Evolutionary conservation across 2,329 filamentous ascomycete species (phyloP), one percentile per base, ranked within the genome.

Genomic region (Fusarium agapanthi): DNA sequence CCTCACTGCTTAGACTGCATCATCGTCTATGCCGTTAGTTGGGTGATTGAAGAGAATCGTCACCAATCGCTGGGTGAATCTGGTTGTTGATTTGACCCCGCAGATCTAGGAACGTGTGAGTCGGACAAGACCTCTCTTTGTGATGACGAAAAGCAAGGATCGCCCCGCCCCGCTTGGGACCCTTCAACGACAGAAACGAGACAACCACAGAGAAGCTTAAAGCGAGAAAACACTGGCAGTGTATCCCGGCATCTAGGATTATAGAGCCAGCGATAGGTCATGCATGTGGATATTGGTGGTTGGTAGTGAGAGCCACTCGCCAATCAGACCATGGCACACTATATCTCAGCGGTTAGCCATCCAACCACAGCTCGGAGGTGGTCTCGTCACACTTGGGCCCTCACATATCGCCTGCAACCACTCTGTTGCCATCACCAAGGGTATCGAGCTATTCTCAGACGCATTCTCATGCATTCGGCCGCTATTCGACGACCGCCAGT

Each of bases 361-460:
- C 85, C 85, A 87, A 87, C 83, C 83, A 85, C 75, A 76, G 58
- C 48, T 53, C 72, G 61, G 62, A 72, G 56, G 70, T 71, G 71
- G 70, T 61, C 66, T 73, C 61, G 60, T 74, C 71, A 74, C 71
- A 74, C 67, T 59, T 67, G 50, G 48, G 50, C 65, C 55, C 71
- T 74, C 71, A 73, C 74, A 75, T 63, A 60, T 67, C 65, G 67
- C 66, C 76, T 75, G 74, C 78, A 77, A 74, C 75, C 72, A 71
- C 69, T 75, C 74, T 75, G 71, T 74, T 73, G 66, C 79, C 76
- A 76, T 77, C 71, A 72, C 74, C 73, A 75, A 73, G 76, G 61
- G 63, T 67, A 77, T 74, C 62, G 82, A 82, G 80, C 83, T 81
- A 80, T 82, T 80, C 78, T 76, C 65, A 65, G 71, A 76, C 75